These are phyloP conservation scores for Spatholobus suberectus DNA, from an alignment of 306 rosid genomes.

Conservation along the genomic window DNA sequence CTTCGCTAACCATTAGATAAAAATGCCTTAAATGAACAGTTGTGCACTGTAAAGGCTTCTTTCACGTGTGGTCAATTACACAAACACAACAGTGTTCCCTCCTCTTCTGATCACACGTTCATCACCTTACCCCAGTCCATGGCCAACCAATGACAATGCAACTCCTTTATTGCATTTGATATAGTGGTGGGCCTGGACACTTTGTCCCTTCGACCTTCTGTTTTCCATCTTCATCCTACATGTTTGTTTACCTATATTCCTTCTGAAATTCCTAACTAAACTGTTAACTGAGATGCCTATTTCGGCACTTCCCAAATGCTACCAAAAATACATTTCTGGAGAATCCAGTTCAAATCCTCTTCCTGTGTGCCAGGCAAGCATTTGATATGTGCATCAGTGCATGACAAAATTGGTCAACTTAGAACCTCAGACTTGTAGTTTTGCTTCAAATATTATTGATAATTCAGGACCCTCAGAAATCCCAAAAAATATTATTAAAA, in stretches of 20 bases:
- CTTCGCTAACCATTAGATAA: conserved; percentile 2
- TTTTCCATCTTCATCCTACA: conserved; percentile 1
- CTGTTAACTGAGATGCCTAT: not conserved
- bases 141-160: not conserved
- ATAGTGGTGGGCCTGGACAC: not conserved
- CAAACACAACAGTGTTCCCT: not conserved
- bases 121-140: not conserved
- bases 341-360: not conserved
- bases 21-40: not conserved
- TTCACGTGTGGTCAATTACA: not conserved
- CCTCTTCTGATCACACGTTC: not conserved
- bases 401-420: not conserved
- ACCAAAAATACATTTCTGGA: conserved; percentile 1
- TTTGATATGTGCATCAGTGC: not conserved
- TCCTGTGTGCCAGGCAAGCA: not conserved
- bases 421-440: not conserved
- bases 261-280: not conserved
- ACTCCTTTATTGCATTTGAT: not conserved
- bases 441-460: conserved; percentile 17
- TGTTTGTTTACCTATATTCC: conserved; percentile 4
- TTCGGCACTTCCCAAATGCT: not conserved
- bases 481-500: not conserved
- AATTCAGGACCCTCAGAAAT: not conserved
- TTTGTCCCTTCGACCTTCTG: not conserved
- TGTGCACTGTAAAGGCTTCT: conserved; percentile 12